Conservation (phyloP, 495 filamentous ascomycete species). For the Xylaria scruposa region DNA sequence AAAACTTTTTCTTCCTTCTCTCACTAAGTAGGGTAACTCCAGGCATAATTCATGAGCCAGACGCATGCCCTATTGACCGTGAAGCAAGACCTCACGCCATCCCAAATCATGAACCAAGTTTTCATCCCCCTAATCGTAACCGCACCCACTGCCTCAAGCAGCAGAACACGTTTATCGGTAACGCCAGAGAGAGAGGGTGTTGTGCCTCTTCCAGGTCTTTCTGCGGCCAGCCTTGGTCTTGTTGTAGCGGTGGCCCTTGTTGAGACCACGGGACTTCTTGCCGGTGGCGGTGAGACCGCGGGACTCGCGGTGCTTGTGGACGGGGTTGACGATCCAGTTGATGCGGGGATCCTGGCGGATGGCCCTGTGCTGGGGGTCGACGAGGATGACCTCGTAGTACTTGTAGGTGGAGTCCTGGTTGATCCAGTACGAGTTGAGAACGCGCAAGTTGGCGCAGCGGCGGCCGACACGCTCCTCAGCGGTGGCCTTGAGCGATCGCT, state of each 20-base stretch:
- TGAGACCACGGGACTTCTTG: conserved; percentile 98
- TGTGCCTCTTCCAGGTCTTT: conserved; percentile 99
- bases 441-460: conserved; percentile 96
- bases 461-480: conserved; percentile 99
- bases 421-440: conserved; percentile 99
- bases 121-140: conserved; percentile 27
- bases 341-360: conserved; percentile 98
- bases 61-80: conserved; percentile 41
- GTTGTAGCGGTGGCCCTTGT: conserved; percentile 98
- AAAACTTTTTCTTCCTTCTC: conserved; percentile 41
- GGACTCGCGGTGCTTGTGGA: conserved; percentile 99
- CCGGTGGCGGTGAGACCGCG: conserved; percentile 96
- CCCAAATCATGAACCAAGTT: conserved; percentile 37
- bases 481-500: conserved; percentile 94
- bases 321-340: conserved; percentile 99
- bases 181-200: conserved; percentile 94
- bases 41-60: conserved; percentile 44
- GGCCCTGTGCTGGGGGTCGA: conserved; percentile 99
- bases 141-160: conserved; percentile 24
- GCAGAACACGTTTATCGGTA: conserved; percentile 63
- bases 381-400: conserved; percentile 99
- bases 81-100: conserved; percentile 38
- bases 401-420: conserved; percentile 99
- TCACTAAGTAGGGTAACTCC: conserved; percentile 45
- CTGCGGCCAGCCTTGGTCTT: conserved; percentile 93